Conservation (phyloP, 2,329 filamentous ascomycete genomes). For the Claviceps pusilla region DNA sequence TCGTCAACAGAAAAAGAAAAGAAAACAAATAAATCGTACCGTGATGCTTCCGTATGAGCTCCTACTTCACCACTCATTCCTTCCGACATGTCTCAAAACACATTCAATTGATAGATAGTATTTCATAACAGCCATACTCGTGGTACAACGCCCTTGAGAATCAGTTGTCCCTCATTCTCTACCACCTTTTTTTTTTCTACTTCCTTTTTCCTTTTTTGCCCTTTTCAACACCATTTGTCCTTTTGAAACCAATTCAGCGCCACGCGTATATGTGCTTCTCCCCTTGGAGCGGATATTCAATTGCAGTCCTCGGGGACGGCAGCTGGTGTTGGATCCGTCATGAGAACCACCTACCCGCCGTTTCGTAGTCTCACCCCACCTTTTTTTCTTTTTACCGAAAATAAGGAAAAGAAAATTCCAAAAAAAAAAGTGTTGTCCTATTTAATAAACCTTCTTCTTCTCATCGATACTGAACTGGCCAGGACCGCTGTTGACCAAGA, state of each 20-base stretch:
- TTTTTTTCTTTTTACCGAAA: background rate
- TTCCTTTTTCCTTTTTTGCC: background rate
- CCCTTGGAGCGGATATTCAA: background rate
- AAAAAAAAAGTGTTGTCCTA: background rate
- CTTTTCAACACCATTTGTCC: constrained; percentile 2
- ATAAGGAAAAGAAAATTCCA: background rate
- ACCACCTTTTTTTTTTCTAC: background rate
- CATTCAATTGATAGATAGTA: background rate
- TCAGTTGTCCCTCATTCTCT: background rate
- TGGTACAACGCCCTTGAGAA: background rate
- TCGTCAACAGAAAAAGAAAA: background rate
- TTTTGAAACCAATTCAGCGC: constrained; percentile 1
- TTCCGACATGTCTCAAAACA: background rate
- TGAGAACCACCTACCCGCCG: background rate
- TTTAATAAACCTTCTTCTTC: constrained; percentile 99
- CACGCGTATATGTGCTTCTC: background rate
- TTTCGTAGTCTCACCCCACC: background rate
- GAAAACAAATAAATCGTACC: background rate
- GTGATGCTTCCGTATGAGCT: background rate
- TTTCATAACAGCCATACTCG: constrained; percentile 7
- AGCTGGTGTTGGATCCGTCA: constrained; percentile 7
- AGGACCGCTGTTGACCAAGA: constrained; percentile 96
- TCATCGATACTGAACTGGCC: constrained; percentile 97
- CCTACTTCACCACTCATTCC: background rate
- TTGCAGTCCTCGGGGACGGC: background rate